Base-by-base conservation (phyloP, 2,329 filamentous ascomycete genomes). In the Diaporthe vexans region DNA sequence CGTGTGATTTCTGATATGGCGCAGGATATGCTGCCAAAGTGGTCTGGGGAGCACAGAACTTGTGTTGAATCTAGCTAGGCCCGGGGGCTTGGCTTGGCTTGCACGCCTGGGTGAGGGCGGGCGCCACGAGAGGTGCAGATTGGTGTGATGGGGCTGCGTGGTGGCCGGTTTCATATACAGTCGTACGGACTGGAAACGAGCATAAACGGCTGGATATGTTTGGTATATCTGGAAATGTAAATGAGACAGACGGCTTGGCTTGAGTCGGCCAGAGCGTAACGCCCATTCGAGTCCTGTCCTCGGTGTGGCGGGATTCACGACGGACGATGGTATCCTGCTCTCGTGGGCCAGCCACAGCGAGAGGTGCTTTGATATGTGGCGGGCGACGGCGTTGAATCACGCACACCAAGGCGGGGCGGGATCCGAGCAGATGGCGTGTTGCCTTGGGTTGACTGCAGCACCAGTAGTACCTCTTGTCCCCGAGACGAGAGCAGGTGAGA, bases 91-190 rank as follows among this genome's bases (percentile, higher is more conserved):
- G 46, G 46, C 46, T 54, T 52, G 19, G 46, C 46, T 48, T n/a
- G 19, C 46, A 48, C 46, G 19, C 46, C 15, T 48, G 40, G 19
- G 43, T 35, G 61, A 67, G 29, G 43, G 29, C 61, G 29, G 43
- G 29, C 61, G 43, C 61, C 21, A 29, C 26, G 43, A 40, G 43
- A 65, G 61, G 13, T 67, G 63, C 63, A 67, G 63, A 17, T 33
- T 67, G 61, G 29, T 67, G 46, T 67, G 33, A 26, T 52, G 29
- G n/a, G 29, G 26, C 19, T 40, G 13, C n/a, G 46, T 11, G 10
- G 46, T 68, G 48, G 63, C 33, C 29, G 19, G 63, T 68, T 68
- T 68, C 63, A 68, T 29, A 37, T 67, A 67, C 43, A 65, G 59
- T 70, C 21, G 67, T 58, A 70, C 37, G 26, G 40, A 19, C 37